Conservation (phyloP, 1,284 basidiomycete species). For the Rhodotorula sp. region DNA sequence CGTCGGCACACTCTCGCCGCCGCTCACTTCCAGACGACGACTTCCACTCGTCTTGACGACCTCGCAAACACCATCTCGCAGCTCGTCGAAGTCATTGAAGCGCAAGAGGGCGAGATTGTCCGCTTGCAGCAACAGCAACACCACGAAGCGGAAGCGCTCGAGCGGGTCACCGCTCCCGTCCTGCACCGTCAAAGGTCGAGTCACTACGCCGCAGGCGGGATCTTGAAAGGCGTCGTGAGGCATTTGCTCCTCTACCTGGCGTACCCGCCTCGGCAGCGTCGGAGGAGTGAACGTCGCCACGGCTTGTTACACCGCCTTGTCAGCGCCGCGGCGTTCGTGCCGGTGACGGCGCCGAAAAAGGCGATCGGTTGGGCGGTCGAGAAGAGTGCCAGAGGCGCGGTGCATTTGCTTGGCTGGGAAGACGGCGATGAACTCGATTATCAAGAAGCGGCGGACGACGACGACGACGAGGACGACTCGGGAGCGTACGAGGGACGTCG, state of each 20-base stretch:
- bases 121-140: conserved; percentile 16
- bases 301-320: not conserved
- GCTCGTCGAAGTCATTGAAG: conserved; percentile 11
- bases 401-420: conserved; percentile 1
- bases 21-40: not conserved
- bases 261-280: not conserved
- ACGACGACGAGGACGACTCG: not conserved
- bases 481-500: not conserved
- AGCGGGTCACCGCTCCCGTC: not conserved
- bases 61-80: conserved; percentile 12
- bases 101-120: not conserved
- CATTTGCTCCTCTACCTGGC: conserved; percentile 7
- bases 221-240: conserved; percentile 21
- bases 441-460: not conserved
- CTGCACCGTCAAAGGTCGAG: not conserved
- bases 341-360: conserved; percentile 21
- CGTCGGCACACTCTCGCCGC: conserved; percentile 38
- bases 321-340: conserved; percentile 20
- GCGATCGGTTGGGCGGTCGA: conserved; percentile 20
- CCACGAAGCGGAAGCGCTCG: conserved; percentile 12
- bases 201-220: not conserved
- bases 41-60: conserved; percentile 24
- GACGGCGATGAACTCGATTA: not conserved
- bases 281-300: not conserved
- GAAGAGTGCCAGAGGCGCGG: not conserved